Evolutionary conservation across 2,329 filamentous ascomycete species (phyloP), one percentile per base, ranked within the genome.

Genomic region (Aspergillus brunneoviolaceus): DNA sequence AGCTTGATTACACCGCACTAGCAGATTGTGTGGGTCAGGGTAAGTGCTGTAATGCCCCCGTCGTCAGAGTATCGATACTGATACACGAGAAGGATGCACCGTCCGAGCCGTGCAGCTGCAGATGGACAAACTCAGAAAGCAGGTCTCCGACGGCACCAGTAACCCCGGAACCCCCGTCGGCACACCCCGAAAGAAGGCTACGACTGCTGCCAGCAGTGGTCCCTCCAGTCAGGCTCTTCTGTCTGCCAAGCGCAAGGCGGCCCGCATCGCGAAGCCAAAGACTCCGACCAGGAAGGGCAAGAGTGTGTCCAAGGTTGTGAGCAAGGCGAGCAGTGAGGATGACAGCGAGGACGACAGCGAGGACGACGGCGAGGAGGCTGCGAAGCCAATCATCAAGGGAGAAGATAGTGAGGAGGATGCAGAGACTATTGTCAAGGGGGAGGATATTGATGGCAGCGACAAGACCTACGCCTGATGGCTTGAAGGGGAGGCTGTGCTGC

Each of bases 21-120:
- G 59, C 63, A 0, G 39, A 19, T 4, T 56, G 55, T 23, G 63
- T 63, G 61, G 63, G 63, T 4, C 21, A 59, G 12, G 61, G 63
- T 65, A 60, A 10, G 27, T 48, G 19, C 12, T 7, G 2, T 5
- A 27, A 2, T 27, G 1, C 6, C 27, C 9, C 27, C 27, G 27
- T 27, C 27, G 27, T 9, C 27, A 27, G 27, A 27, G 27, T 2
- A 7, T 27, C 23, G 27, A 27, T 27, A 6, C 27, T 27, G 27
- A 27, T 9, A 27, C 27, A 27, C 7, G 7, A 27, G 27, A 27
- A 65, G 63, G 58, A 2, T 63, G 63, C 19, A 61, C 57, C 16
- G 7, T 35, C 1, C 48, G 53, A 7, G 58, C 61, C 1, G 53
- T 65, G 11, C 51, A 61, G 2, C 31, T 55, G 31, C 60, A 59